Evolutionary conservation across 177 flowering plant genomes (phyloP), one percentile per base, ranked within the genome.

Genomic region (Vitis hybrid): DNA sequence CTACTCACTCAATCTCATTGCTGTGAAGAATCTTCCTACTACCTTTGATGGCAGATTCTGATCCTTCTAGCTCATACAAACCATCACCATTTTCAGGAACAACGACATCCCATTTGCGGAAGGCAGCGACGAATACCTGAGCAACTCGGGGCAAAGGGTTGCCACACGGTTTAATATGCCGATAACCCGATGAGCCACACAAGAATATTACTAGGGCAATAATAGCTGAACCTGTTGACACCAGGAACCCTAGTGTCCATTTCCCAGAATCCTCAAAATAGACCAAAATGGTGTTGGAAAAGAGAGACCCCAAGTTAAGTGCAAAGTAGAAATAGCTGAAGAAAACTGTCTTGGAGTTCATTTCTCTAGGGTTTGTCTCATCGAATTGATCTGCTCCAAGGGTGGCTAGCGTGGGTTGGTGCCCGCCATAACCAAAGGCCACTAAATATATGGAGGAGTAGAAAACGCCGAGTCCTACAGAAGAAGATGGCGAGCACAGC

Each of bases 361-460:
- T 68, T 3, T 74, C 73, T 18, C 71, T 78, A 0, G 88, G 85
- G 59, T 82, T 60, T 0, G 66, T 5, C 10, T 82, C 92, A 58
- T 82, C 86, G 32, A 89, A 87, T 61, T 91, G 97, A 70, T 91
- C 97, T 0, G 92, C 82, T 21, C 97, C 97, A n/a, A 91, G 83
- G 5, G 97, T 91, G 52, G 92, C 97, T 16, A 89, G 11, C 0
- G 89, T 84, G 6, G 92, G 94, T 40, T 91, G 97, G 68, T 91
- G 89, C 1, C 97, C 97, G 1, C 97, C 94, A 65, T 89, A 89
- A 15, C 97, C 97, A n/a, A 91, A 81, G 14, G 97, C 97, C 11
- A 89, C 75, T 6, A 91, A 2, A 48, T 91, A 91, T 1, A 91
- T 88, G 1, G 94, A 75, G 2, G 87, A 11, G 79, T 89, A 89